Evolutionary conservation across 2,329 filamentous ascomycete genomes (phyloP).

Genomic region (Ciborinia camelliae): DNA sequence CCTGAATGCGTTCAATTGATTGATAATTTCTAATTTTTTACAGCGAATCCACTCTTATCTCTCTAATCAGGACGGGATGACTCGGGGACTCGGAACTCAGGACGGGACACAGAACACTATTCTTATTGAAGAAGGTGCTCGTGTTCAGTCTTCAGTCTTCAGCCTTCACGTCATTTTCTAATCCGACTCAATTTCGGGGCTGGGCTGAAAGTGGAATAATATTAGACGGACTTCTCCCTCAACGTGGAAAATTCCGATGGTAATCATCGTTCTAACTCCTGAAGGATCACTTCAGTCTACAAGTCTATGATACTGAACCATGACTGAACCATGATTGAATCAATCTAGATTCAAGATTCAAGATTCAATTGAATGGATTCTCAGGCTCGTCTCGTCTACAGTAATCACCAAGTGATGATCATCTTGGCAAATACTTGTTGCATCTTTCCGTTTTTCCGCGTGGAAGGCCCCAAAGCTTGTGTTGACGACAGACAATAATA

Average conservation of each 20-base stretch:
- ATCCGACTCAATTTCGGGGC: not conserved
- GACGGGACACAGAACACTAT: not conserved
- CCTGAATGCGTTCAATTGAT: not conserved
- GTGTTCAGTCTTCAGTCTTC: no score
- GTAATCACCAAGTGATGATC: not conserved
- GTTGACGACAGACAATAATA: no score
- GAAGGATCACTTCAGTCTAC: not conserved
- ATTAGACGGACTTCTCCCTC: not conserved
- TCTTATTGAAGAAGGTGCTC: constrained; percentile 12
- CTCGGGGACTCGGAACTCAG: no score
- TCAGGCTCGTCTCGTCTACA: no score
- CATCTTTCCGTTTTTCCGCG: not conserved
- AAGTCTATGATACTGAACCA: no score
- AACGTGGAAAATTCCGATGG: not conserved
- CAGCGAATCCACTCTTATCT: not conserved
- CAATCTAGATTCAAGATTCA: no score
- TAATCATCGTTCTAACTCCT: not conserved
- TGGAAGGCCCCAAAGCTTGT: constrained; percentile 10
- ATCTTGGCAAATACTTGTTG: not conserved
- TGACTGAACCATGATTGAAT: no score
- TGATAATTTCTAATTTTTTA: not conserved
- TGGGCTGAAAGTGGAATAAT: not conserved
- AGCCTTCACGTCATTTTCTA: no score
- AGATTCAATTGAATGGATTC: no score
- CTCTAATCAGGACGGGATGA: no score